Evolutionary conservation across 768 basidiomycete genomes (phyloP).

Genomic region (Boletus reticuloceps): DNA sequence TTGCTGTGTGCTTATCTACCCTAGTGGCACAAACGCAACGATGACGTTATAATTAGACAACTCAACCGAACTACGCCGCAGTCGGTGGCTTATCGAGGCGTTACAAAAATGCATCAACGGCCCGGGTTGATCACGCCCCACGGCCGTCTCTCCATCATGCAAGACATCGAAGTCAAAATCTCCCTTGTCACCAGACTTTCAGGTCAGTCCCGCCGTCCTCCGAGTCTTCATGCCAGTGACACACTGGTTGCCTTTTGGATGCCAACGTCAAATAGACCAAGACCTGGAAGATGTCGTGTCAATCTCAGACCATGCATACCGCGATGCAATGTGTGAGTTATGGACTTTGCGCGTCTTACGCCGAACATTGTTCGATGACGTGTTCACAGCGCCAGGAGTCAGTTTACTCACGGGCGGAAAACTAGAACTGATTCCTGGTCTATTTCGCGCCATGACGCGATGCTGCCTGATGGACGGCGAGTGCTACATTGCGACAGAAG

Average conservation of each 20-base stretch:
- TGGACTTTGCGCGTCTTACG: too few species aligned
- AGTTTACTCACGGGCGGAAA: slow-evolving; percentile 1
- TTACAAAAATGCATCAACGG: too few species aligned
- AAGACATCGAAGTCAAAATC: background rate
- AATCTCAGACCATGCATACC: background rate
- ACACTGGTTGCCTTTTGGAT: too few species aligned
- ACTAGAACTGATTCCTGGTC: slow-evolving; percentile 2
- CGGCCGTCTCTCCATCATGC: background rate
- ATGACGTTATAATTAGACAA: too few species aligned
- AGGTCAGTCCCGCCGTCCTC: background rate
- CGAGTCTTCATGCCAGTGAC: background rate
- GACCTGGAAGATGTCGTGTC: background rate
- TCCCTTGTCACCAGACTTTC: background rate
- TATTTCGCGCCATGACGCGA: background rate
- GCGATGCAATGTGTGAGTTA: background rate
- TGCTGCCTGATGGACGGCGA: slow-evolving; percentile 4
- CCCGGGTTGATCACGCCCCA: too few species aligned
- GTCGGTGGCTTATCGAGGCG: too few species aligned
- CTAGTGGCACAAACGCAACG: too few species aligned
- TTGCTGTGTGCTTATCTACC: too few species aligned
- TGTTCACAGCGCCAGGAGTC: background rate
- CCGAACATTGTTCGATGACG: too few species aligned
- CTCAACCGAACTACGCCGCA: too few species aligned
- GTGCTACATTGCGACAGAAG: slow-evolving; percentile 2
- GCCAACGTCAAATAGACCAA: background rate